A percentile compares a stretch with the other conserved stretches of the same genome.
phyloP scores from a whole-genome alignment of 495 filamentous ascomycete species.

The Hypoxylon crocopeplum region DNA sequence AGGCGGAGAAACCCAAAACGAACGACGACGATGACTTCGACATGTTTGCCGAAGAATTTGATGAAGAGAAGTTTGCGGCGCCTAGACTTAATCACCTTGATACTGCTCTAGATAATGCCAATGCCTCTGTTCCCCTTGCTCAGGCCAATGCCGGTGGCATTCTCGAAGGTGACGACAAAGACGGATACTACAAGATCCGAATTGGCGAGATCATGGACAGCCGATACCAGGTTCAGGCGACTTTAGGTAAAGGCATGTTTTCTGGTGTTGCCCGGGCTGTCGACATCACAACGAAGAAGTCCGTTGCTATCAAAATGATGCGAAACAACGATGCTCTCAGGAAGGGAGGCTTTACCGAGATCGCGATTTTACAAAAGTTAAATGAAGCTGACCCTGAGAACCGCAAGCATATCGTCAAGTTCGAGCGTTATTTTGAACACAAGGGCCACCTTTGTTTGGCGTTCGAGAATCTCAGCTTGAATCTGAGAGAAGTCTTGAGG shows the following conservation, averaged over 20 bases:
- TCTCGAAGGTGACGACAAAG: slow-evolving; percentile 91
- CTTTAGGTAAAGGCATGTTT: slow-evolving; percentile 95
- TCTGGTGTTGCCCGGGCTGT: slow-evolving; percentile 92
- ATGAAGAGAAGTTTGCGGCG: slow-evolving; percentile 85
- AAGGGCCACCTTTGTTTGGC: slow-evolving; percentile 95
- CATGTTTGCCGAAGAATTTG: slow-evolving; percentile 94
- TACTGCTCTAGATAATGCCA: slow-evolving; percentile 44
- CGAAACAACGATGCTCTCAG: slow-evolving; percentile 91
- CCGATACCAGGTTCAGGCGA: slow-evolving; percentile 84
- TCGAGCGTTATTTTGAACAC: slow-evolving; percentile 88
- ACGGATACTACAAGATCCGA: slow-evolving; percentile 94
- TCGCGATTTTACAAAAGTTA: slow-evolving; percentile 86
- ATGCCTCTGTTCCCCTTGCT: slow-evolving; percentile 43
- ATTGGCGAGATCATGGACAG: slow-evolving; percentile 87
- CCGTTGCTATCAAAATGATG: slow-evolving; percentile 93
- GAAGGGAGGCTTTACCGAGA: slow-evolving; percentile 94
- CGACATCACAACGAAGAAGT: slow-evolving; percentile 72
- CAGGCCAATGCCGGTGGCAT: slow-evolving; percentile 73
- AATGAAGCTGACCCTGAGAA: slow-evolving; percentile 83
- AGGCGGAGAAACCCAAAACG: slow-evolving; percentile 53
- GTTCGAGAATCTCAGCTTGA: slow-evolving; percentile 93
- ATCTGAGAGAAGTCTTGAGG: slow-evolving; percentile 93
- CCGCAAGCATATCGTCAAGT: slow-evolving; percentile 89
- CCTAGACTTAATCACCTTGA: slow-evolving; percentile 53
- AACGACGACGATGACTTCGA: slow-evolving; percentile 76